A percentile compares a stretch with the other conserved stretches of the same genome.
Conservation (phyloP, 2,329 filamentous ascomycete genomes). For the Cladophialophora immunda region DNA sequence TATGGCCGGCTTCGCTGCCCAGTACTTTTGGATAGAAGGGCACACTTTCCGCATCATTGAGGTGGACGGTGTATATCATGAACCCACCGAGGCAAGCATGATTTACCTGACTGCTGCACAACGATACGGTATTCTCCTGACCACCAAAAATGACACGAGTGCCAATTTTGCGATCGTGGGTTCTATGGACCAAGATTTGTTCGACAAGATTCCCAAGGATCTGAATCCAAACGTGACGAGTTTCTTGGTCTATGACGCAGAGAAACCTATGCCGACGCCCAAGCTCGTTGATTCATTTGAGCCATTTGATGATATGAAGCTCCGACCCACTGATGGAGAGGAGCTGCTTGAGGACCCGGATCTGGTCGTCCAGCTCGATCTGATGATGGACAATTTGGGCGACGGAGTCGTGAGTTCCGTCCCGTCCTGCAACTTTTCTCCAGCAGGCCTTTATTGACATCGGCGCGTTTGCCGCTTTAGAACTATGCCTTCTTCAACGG, state of each 20-base stretch:
- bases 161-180: slow-evolving; percentile 73
- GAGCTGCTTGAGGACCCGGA: slow-evolving; percentile 68
- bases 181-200: slow-evolving; percentile 75
- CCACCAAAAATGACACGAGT: slow-evolving; percentile 67
- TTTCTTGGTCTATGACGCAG: slow-evolving; percentile 64
- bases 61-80: slow-evolving; percentile 75
- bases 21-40: slow-evolving; percentile 58
- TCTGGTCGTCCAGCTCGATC: slow-evolving; percentile 68
- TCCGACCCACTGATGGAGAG: slow-evolving; percentile 73
- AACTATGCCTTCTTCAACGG: slow-evolving; percentile 73
- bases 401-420: slow-evolving; percentile 71
- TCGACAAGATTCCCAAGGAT: slow-evolving; percentile 72
- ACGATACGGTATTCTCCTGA: slow-evolving; percentile 64
- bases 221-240: slow-evolving; percentile 70
- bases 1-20: slow-evolving; percentile 71
- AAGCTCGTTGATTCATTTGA: slow-evolving; percentile 68
- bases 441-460: background rate
- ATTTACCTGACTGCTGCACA: slow-evolving; percentile 75
- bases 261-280: slow-evolving; percentile 58
- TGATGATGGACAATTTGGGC: slow-evolving; percentile 72
- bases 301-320: slow-evolving; percentile 75
- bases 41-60: slow-evolving; percentile 74
- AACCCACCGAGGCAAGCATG: slow-evolving; percentile 66
- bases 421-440: background rate
- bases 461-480: background rate